Evolutionary conservation across 257 asterid genomes (phyloP).

Genomic region (Linaria vulgaris): DNA sequence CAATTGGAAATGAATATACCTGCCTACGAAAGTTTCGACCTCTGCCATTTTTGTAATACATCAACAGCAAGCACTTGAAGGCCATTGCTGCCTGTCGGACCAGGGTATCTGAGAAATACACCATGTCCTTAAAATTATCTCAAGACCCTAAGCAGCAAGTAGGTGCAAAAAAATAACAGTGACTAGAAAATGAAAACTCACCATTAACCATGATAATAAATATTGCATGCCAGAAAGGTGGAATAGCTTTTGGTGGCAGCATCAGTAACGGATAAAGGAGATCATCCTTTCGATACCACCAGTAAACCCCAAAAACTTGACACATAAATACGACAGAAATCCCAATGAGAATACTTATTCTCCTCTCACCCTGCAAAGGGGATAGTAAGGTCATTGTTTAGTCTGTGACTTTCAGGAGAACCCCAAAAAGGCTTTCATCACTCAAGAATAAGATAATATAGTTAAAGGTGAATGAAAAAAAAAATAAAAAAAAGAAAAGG

Average conservation of each 20-base stretch:
- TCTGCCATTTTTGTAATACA: conserved; percentile 74
- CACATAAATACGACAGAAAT: conserved; percentile 46
- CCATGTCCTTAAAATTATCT: conserved; percentile 18
- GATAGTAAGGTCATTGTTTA: conserved; percentile 24
- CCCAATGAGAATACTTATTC: conserved; percentile 47
- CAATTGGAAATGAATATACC: conserved; percentile 36
- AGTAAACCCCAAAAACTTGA: conserved; percentile 67
- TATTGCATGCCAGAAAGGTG: conserved; percentile 90
- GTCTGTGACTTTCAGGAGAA: conserved; percentile 14
- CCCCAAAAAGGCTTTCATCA: conserved; percentile 10
- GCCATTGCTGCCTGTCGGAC: conserved; percentile 85
- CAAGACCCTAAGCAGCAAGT: conserved; percentile 14
- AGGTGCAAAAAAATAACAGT: conserved; percentile 8
- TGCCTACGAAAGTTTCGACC: conserved; percentile 78
- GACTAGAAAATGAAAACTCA: conserved; percentile 33
- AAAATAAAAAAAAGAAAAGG: too few species aligned
- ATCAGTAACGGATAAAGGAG: conserved; percentile 66
- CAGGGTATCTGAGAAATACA: conserved; percentile 57
- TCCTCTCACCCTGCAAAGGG: conserved; percentile 76
- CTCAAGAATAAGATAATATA: conserved; percentile 6
- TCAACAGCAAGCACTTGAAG: conserved; percentile 58
- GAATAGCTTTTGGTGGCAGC: conserved; percentile 84
- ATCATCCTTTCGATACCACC: conserved; percentile 81
- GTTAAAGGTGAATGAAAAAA: conserved; percentile 10
- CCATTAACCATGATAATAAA: conserved; percentile 90